Percentiles rank a stretch among this genome's conserved stretches.
Evolutionary conservation across 192 early-diverging fungal genomes (phyloP).

Genomic region (Anaeromyces robustus): DNA sequence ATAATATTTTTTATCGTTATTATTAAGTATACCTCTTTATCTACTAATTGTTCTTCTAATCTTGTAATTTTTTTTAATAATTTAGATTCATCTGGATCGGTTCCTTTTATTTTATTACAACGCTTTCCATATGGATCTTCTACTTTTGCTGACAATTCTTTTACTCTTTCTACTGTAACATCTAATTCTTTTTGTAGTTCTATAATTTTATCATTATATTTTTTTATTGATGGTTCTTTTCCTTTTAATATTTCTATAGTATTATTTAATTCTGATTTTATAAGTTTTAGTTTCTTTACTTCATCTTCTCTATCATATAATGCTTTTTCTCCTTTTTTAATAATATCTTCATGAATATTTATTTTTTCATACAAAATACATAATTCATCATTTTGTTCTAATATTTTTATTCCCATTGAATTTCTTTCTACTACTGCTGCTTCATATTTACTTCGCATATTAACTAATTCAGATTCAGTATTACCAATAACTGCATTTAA

Average conservation of each 20-base stretch:
- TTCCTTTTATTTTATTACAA: conserved; percentile 27
- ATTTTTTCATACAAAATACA: conserved; percentile 39
- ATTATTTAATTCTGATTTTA: conserved; percentile 16
- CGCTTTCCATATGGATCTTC: conserved; percentile 22
- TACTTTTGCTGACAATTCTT: conserved; percentile 19
- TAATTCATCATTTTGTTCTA: conserved; percentile 43
- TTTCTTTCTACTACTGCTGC: conserved; percentile 30
- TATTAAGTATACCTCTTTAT: conserved; percentile 24
- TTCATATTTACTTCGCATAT: conserved; percentile 27
- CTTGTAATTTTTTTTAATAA: conserved; percentile 26
- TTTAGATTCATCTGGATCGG: conserved; percentile 26
- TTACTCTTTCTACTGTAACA: conserved; percentile 8
- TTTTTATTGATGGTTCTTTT: not conserved
- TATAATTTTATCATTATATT: conserved; percentile 4
- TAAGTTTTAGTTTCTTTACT: conserved; percentile 21
- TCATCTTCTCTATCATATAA: conserved; percentile 20
- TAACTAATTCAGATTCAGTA: conserved; percentile 32
- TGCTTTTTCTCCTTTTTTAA: conserved; percentile 19
- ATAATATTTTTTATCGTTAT: no score
- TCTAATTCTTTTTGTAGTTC: conserved; percentile 9
- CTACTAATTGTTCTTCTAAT: conserved; percentile 31
- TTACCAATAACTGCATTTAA: conserved; percentile 30
- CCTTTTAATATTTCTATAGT: conserved; percentile 22
- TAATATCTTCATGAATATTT: conserved; percentile 23
- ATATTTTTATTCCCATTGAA: conserved; percentile 27